Base-by-base conservation (phyloP, 192 early-diverging fungal genomes). In the Jimgerdemannia flammicorona region DNA sequence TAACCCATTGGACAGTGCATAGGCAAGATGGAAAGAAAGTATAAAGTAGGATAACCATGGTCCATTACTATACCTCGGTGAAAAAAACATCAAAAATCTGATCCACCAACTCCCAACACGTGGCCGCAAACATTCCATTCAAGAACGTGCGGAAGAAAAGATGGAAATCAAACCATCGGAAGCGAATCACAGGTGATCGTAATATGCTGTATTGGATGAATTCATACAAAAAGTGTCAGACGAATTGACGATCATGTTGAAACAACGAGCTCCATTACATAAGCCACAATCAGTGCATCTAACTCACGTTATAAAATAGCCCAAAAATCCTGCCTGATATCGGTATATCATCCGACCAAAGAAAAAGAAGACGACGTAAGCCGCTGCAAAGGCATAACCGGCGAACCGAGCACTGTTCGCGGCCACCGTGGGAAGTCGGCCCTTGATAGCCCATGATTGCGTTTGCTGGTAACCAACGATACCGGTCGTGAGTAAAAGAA, bases 151-250 rank as follows among this genome's bases (percentile, higher is more conserved):
- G 68, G 3, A 64, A 54, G n/a, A 82, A 70, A 39, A 82, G 49
- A 17, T 74, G 73, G 0, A 82, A 3, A 68, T 82, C 65, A 7
- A 75, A 71, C 80, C 80, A 82, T 43, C 70, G 74, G 77, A 82
- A 82, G 4, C 72, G 66, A 43, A 75, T 64, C 3, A 82, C 67
- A 9, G 80, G 80, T 3, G 80, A 63, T 67, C 74, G 75, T 14
- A 29, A 10, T 65, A 59, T 59, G 14, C 6, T 59, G 49, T 59
- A 29, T 29, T 29, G 29, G 29, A 29, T 29, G 29, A 29, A 29
- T 29, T 29, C 29, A 29, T 29, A 29, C 29, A 29, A 29, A 29
- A 29, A 29, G 29, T 29, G 29, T 29, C 29, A 29, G 29, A 29
- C 29, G 29, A 29, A 29, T 29, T 29, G 29, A 29, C 29, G 29